Evolutionary conservation across 495 filamentous ascomycete species (phyloP).

Genomic region (Apiosordaria backusii): DNA sequence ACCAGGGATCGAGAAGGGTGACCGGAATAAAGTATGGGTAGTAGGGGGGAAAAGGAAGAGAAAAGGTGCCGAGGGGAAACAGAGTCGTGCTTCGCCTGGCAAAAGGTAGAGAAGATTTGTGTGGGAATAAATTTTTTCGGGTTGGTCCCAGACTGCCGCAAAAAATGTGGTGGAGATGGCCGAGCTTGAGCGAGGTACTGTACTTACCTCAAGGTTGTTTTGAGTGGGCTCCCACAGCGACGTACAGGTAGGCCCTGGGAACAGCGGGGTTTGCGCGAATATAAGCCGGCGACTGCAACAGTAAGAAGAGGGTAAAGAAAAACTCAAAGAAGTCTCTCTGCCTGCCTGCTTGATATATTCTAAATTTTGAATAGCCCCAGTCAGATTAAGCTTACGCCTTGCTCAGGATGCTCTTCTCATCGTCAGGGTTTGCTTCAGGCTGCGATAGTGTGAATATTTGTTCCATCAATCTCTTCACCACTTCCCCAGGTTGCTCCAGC

Average conservation of each 20-base stretch:
- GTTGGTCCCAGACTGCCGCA: constrained; percentile 23
- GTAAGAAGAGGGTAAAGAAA: not conserved
- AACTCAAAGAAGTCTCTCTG: too few species aligned
- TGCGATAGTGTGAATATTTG: not conserved
- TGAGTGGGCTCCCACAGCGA: constrained; percentile 4
- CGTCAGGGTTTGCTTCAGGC: not conserved
- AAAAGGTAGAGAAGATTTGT: constrained; percentile 32
- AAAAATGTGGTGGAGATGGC: constrained; percentile 31
- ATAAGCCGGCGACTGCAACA: constrained; percentile 23
- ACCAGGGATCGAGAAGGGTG: constrained; percentile 12
- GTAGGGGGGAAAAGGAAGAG: constrained; percentile 18
- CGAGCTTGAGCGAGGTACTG: constrained; percentile 9
- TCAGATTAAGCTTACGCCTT: not conserved
- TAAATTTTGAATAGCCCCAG: not conserved
- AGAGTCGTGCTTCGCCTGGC: constrained; percentile 24
- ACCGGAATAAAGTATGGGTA: constrained; percentile 17
- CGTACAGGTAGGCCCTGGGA: constrained; percentile 9
- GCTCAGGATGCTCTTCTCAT: not conserved
- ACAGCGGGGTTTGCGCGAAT: constrained; percentile 35
- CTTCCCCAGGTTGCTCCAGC: not conserved
- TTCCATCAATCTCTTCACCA: not conserved
- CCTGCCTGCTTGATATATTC: too few species aligned
- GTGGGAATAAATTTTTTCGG: constrained; percentile 42
- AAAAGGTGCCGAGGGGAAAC: constrained; percentile 23
- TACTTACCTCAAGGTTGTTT: constrained; percentile 23